These are phyloP conservation scores for Trametes pubescens DNA, from an alignment of 1,284 basidiomycete genomes.

Conservation along the genomic window DNA sequence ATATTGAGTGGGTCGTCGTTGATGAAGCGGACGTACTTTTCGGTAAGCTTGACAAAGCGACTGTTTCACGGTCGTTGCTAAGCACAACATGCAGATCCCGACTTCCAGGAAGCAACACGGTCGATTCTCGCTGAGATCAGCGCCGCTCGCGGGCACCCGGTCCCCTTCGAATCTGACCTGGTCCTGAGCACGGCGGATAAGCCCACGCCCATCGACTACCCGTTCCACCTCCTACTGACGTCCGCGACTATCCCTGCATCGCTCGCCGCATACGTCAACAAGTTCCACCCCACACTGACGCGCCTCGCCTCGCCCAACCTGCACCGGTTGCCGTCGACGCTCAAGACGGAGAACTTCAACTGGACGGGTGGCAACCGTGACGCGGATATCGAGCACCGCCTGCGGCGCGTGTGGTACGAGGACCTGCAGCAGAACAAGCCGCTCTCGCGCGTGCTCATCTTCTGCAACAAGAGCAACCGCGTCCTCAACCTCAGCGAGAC, in stretches of 20 bases:
- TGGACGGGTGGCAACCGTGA: conserved; percentile 84
- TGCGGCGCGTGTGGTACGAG: conserved; percentile 78
- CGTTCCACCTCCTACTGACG: conserved; percentile 83
- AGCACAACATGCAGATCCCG: conserved; percentile 60
- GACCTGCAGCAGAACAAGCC: conserved; percentile 53
- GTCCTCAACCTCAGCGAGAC: conserved; percentile 67
- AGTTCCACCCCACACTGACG: conserved; percentile 64
- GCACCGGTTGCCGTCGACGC: conserved; percentile 76
- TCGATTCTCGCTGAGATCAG: conserved; percentile 74
- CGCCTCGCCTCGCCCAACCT: conserved; percentile 82
- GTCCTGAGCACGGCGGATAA: conserved; percentile 26
- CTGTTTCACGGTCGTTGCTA: not conserved
- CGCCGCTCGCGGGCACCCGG: conserved; percentile 61
- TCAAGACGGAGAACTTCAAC: conserved; percentile 75
- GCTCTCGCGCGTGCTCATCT: conserved; percentile 75
- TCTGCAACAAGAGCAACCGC: conserved; percentile 79
- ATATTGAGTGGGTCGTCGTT: conserved; percentile 85
- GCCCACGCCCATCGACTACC: conserved; percentile 53
- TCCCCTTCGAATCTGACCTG: conserved; percentile 44
- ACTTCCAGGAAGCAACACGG: conserved; percentile 79
- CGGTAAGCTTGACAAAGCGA: conserved; percentile 53
- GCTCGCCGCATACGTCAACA: conserved; percentile 71
- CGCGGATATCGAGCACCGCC: conserved; percentile 78
- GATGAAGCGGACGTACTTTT: conserved; percentile 93
- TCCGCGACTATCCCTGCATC: conserved; percentile 88